Percentiles rank a stretch among this genome's conserved stretches.
Evolutionary conservation across 345 rosid species (phyloP).

Genomic region (Populus alba): DNA sequence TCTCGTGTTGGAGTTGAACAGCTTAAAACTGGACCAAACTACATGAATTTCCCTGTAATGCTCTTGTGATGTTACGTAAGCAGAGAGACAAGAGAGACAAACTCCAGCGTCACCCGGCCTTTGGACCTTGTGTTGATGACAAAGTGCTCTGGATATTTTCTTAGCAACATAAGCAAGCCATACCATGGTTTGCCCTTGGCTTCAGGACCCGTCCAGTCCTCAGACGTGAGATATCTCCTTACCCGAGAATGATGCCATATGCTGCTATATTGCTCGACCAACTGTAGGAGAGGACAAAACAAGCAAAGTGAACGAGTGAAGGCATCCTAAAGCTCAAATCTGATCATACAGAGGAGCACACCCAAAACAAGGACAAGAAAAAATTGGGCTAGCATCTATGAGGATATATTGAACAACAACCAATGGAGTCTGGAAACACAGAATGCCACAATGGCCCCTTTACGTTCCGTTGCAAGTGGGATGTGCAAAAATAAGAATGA

Average conservation of each 20-base stretch:
- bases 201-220: constrained; percentile 75
- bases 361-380: too few relatives aligned
- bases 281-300: constrained; percentile 35
- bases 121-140: constrained; percentile 91
- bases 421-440: too few relatives aligned
- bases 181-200: constrained; percentile 88
- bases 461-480: too few relatives aligned
- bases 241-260: constrained; percentile 92
- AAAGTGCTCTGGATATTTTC: constrained; percentile 92
- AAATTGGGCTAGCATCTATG: too few relatives aligned
- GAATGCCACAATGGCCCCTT: too few relatives aligned
- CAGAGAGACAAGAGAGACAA: constrained; percentile 89
- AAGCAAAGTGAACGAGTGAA: constrained; percentile 8
- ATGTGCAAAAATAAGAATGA: too few relatives aligned
- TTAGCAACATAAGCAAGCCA: constrained; percentile 78
- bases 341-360: too few relatives aligned
- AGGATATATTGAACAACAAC: too few relatives aligned
- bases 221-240: constrained; percentile 76
- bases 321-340: too few relatives aligned
- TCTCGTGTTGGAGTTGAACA: not conserved
- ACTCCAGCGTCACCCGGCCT: constrained; percentile 71
- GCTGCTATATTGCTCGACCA: constrained; percentile 65
- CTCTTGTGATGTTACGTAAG: constrained; percentile 38
- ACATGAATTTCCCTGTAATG: not conserved
- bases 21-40: not conserved